Evolutionary conservation across 805 yeast genomes (phyloP), one percentile per base, ranked within the genome.

Genomic region (Barnettozyma sucrosica): DNA sequence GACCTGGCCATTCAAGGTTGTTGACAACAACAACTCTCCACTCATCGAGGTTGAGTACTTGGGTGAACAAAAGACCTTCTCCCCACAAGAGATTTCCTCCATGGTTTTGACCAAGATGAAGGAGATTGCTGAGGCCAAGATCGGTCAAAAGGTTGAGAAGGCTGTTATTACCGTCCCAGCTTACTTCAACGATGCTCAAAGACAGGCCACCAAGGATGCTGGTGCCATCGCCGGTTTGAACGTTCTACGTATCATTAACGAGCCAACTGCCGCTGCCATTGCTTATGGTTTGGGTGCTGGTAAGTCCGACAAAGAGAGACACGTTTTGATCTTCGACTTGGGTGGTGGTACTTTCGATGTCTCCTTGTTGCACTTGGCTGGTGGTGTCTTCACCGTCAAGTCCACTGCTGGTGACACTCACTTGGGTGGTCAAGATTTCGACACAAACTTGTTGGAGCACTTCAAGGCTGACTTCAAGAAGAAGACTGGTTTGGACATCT

Each of bases 321-420:
- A 89, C 72, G 92, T 89, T 55, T 77, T 89, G 66, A 87, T 89
- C 69, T 89, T 89, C 77, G 97, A 89, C 74, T 82, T 89, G 69
- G 97, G 97, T 81, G 97, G 97, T 77, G 97, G 97, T 82, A 89
- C 97, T 68, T 89, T 89, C 77, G 97, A 89, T 86, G 97, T 89
- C 49, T 90, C 97, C 45, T 79, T 89, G 56, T 79, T 89, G 68
- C 82, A 90, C 69, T 87, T 89, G 66, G 95, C 89, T 67, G 97
- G 89, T 67, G 97, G 97, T 75, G 88, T 89, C 65, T 89, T 89
- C 79, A 92, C 89, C 70, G 97, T 89, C 63, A 89, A 89, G 80
- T 89, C 97, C 59, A 89, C 97, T 60, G 96, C 97, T 65, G 98
- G 98, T 88, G 97, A 90, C 78, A 90, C 98, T 63, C 98, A 90